phyloP scores from a whole-genome alignment of 768 basidiomycete genomes.

The Calocera cornea region DNA sequence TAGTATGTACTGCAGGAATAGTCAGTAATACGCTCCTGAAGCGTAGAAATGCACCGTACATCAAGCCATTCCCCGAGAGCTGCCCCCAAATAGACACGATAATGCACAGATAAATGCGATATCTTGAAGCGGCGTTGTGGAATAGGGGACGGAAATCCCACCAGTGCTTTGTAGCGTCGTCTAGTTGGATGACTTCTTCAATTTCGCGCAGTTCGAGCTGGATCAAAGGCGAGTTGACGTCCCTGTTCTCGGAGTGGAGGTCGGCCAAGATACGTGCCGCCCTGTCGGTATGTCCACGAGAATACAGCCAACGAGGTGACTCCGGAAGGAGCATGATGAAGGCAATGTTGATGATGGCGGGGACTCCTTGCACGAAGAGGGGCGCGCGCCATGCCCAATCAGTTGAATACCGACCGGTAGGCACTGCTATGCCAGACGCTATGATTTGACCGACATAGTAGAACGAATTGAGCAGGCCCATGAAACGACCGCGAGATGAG shows the following conservation, averaged over 20 bases:
- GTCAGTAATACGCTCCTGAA: too few relatives aligned
- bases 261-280: slow-evolving; percentile 35
- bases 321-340: slow-evolving; percentile 39
- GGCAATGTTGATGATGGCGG: slow-evolving; percentile 35
- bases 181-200: slow-evolving; percentile 36
- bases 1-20: slow-evolving; percentile 33
- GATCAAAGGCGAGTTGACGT: slow-evolving; percentile 38
- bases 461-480: slow-evolving; percentile 42
- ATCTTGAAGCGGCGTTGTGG: slow-evolving; percentile 33
- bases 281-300: slow-evolving; percentile 31
- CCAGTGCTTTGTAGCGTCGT: slow-evolving; percentile 29
- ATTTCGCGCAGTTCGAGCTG: slow-evolving; percentile 41
- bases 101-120: slow-evolving; percentile 38
- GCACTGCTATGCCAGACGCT: slow-evolving; percentile 43
- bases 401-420: slow-evolving; percentile 29
- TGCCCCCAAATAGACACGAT: slow-evolving; percentile 35
- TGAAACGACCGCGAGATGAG: slow-evolving; percentile 35
- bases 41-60: too few relatives aligned
- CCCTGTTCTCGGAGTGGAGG: slow-evolving; percentile 35
- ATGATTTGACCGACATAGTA: slow-evolving; percentile 43
- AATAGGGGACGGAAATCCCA: slow-evolving; percentile 46
- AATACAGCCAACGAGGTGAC: slow-evolving; percentile 43
- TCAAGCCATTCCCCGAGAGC: slow-evolving; percentile 34
- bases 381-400: slow-evolving; percentile 36
- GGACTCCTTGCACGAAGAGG: slow-evolving; percentile 37